Evolutionary conservation across 1,139 yeast species (phyloP), one percentile per base, ranked within the genome.

Genomic region (Lodderomyces metapsilosis): DNA sequence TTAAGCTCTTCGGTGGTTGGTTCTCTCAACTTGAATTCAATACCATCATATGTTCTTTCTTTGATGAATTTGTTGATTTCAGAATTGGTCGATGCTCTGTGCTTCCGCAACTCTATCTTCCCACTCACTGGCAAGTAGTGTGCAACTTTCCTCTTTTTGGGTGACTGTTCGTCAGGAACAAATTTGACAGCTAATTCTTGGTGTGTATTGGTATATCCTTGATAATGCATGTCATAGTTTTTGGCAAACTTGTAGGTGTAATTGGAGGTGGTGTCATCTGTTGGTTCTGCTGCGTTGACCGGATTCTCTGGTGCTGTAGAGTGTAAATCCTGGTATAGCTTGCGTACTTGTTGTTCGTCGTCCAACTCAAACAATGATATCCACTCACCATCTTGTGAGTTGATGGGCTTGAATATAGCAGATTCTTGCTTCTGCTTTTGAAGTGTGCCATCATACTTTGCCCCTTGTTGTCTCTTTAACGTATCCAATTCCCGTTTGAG

Each of bases 51-150:
- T 23, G 80, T 76, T 40, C 76, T 68, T 38, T 76, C 78, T 46
- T 70, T 72, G 42, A 76, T 68, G 47, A 77, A 75, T 41, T 73
- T 65, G 46, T 77, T 76, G 44, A 76, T 71, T 51, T 71, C 75
- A n/a, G 68, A 58, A 49, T 71, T 71, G 9, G 68, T 61, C 4
- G 73, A 69, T 8, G 60, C 80, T 62, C 97, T 81, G 58, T 95
- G 82, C 57, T 91, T 84, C 66, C 86, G 88, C 58, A 92, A 77
- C 52, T 84, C 94, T 38, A 88, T 77, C 52, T 84, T 82, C 27
- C 94, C 91, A 11, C 79, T 72, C 20, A 91, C 68, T 8, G 97
- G 96, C 46, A 84, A 80, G 60, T 85, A 92, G 52, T 74, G 77
- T 1, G 91, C 92, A n/a, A 71, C 73, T 36, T 74, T 72, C 33